Evolutionary conservation across 108 stramenopile genomes (phyloP), one percentile per base, ranked within the genome.

Genomic region (Nitzschia putrida): DNA sequence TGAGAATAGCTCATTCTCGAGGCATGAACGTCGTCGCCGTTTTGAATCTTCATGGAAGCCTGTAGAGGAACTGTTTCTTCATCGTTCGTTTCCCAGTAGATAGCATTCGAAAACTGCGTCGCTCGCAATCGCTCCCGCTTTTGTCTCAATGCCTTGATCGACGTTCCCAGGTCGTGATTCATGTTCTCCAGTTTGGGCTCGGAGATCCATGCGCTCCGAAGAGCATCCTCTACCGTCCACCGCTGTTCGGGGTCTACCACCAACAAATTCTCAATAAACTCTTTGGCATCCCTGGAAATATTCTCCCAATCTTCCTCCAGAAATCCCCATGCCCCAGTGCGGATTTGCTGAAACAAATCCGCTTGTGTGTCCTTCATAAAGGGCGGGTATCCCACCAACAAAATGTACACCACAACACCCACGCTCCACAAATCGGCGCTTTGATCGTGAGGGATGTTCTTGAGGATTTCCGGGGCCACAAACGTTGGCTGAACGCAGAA

Each of bases 361-460:
- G 69, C 24, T 51, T 80, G 79, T 14, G 69, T 68, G 24, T 80
- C 79, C 59, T 75, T 67, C 66, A 71, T 69, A 47, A 83, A 73
- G 13, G 83, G 78, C 10, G 64, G 72, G 42, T 83, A 81, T 18
- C 90, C 98, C 20, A 88, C 93, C 20, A 97, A 71, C 2, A 97
- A 61, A 41, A 95, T 86, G 76, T 88, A 99, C 16, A 89, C 71
- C 65, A 99, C 89, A 9, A 97, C 93, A 39, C 98, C 98, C 1
- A 96, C 71, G 71, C 89, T 89, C 98, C 98, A 99, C 73, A 94
- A 83, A 76, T 99, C 98, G 7, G 86, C 91, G 24, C 74, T 78
- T 64, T 87, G 74, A 44, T 87, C 89, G 61, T 93, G 81, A 23
- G 88, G 87, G 40, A 76, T 78, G 43, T 79, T 71, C 41, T 77